Evolutionary conservation across 768 basidiomycete species (phyloP).

Genomic region (Auricularia auricula-judae): DNA sequence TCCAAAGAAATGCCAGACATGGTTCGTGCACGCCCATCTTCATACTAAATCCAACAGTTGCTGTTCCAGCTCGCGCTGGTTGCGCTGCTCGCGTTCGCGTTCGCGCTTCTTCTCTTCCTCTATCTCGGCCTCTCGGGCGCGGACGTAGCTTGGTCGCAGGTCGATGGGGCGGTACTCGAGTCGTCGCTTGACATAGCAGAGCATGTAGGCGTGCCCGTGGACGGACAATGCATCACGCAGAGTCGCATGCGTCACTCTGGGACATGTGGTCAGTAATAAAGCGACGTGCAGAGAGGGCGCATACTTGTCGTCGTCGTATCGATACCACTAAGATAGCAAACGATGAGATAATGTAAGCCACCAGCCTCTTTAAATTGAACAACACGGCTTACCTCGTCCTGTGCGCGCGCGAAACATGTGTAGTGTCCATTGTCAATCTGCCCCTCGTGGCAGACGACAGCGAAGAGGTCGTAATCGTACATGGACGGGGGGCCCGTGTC

Average conservation of each 20-base stretch:
- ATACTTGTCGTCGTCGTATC: slow-evolving; percentile 90
- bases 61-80: not conserved
- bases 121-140: slow-evolving; percentile 54
- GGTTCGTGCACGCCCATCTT: not conserved
- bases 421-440: slow-evolving; percentile 94
- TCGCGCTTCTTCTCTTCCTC: slow-evolving; percentile 49
- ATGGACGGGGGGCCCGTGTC: slow-evolving; percentile 47
- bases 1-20: no score
- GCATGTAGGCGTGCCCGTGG: slow-evolving; percentile 66
- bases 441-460: slow-evolving; percentile 91
- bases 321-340: slow-evolving; percentile 60
- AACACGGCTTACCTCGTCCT: slow-evolving; percentile 57
- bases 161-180: slow-evolving; percentile 66
- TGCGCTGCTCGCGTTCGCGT: slow-evolving; percentile 18
- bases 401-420: slow-evolving; percentile 73
- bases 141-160: slow-evolving; percentile 55
- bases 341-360: not conserved
- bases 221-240: slow-evolving; percentile 59
- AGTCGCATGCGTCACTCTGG: slow-evolving; percentile 60
- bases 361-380: not conserved
- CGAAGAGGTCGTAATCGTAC: slow-evolving; percentile 86
- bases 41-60: not conserved
- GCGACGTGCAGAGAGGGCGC: slow-evolving; percentile 15
- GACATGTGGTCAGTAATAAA: slow-evolving; percentile 2
- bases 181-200: slow-evolving; percentile 86